Base-by-base conservation (phyloP, 257 asterid genomes). In the Rehmannia glutinosa region DNA sequence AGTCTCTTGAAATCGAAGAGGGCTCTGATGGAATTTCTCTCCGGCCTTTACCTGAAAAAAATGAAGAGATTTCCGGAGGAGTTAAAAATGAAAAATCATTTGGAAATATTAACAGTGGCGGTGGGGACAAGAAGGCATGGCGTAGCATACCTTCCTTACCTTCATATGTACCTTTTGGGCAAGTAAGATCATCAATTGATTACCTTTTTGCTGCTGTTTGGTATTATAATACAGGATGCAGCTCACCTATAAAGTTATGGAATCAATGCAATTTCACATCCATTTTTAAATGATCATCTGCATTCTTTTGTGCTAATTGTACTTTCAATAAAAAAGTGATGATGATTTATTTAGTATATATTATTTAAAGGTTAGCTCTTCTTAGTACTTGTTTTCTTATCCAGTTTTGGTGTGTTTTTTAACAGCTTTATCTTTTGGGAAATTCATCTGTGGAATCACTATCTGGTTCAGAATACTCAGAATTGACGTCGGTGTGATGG, bases 1-100 rank as follows among this genome's bases (percentile, higher is more conserved):
- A 85, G 75, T 93, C 96, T 68, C 97, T 93, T 67, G 99, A 90
- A 82, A 93, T 93, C n/a, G 88, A 91, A 81, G 99, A 93, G 83
- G 82, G 92, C 70, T 93, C 95, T 71, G 96, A 90, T 83, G 99
- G 97, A 62, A 84, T 93, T 75, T 88, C 99, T 69, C 94, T 93
- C 66, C 89, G 79, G 52, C 97, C 95, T 43, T 79, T 90, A 64
- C 85, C 91, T 21, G 89, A 73, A 57, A 83, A 80, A 30, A 84
- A 71, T 66, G 96, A 81, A 73, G 94, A 77, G 57, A 43, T 70
- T 32, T 42, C 81, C 63, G 78, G 73, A 74, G 91, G 76, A 66
- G 42, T 58, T 35, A 83, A 85, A 78, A 85, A 67, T 80, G 97
- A 80, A 56, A 88, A 81, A 75, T 57, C 78, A 21, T 43, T 76